Conservation (phyloP, 1,284 basidiomycete species). For the Cryptococcus floricola region DNA sequence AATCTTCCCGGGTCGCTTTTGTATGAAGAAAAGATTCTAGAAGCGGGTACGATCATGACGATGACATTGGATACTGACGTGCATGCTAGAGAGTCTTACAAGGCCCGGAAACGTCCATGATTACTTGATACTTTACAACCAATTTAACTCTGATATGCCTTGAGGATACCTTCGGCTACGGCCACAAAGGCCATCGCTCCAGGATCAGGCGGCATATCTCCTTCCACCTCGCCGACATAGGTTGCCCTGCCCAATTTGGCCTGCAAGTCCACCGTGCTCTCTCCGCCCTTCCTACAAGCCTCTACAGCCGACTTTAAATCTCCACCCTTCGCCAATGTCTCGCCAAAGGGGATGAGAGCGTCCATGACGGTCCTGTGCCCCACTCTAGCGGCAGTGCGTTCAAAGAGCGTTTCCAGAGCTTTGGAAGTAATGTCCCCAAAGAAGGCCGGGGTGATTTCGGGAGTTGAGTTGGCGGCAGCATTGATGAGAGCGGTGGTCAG, state of each 20-base stretch:
- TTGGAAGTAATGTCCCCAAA: conserved; percentile 27
- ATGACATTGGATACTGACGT: background rate
- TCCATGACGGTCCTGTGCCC: conserved; percentile 53
- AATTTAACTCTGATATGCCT: conserved; percentile 4
- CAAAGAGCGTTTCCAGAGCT: conserved; percentile 43
- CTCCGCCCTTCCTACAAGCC: conserved; percentile 44
- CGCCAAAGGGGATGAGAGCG: conserved; percentile 51
- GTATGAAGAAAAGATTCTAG: background rate
- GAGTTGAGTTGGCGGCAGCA: conserved; percentile 10
- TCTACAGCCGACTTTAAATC: conserved; percentile 41
- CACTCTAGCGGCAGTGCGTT: conserved; percentile 49
- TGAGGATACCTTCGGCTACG: conserved; percentile 33
- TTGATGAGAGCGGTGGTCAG: conserved; percentile 36
- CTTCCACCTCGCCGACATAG: conserved; percentile 47
- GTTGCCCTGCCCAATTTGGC: conserved; percentile 52
- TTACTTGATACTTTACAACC: background rate
- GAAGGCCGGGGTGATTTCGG: conserved; percentile 19
- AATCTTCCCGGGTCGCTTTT: background rate
- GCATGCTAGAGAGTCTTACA: background rate
- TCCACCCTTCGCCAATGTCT: conserved; percentile 37
- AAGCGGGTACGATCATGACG: background rate
- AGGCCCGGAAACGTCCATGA: background rate
- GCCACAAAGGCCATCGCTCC: conserved; percentile 47
- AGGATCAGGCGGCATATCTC: conserved; percentile 45
- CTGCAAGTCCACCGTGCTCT: conserved; percentile 44